A percentile compares a stretch with the other conserved stretches of the same genome.
phyloP scores from a whole-genome alignment of 176 grass and related monocot genomes.

The Zea luxurians region DNA sequence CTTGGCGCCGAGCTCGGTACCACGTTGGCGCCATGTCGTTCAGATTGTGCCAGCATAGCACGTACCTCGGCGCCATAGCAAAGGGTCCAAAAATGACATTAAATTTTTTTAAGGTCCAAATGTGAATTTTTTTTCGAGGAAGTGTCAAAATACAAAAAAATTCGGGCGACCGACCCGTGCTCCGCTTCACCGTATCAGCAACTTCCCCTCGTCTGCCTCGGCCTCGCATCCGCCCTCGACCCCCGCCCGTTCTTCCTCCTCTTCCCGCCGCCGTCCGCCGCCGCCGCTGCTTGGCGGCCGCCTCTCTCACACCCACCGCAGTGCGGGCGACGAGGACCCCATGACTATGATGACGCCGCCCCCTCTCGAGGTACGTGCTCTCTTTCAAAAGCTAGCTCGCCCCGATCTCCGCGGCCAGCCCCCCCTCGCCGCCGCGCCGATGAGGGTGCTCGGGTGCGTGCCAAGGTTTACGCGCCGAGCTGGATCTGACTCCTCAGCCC shows the following conservation, averaged over 20 bases:
- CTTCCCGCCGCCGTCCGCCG: background rate
- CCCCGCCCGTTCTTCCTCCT: background rate
- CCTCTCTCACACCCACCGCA: background rate
- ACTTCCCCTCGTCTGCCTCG: background rate
- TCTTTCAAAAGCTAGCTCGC: background rate
- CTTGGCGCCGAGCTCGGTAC: no score
- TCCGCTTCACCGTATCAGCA: slow-evolving; percentile 16
- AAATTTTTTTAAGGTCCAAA: no score
- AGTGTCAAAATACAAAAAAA: no score
- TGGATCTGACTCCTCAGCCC: slow-evolving; percentile 46
- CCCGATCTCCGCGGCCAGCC: slow-evolving; percentile 34
- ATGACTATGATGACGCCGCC: slow-evolving; percentile 93
- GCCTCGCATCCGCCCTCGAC: slow-evolving; percentile 1
- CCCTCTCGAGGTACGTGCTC: slow-evolving; percentile 68
- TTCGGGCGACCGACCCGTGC: slow-evolving; percentile 22
- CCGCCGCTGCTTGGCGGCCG: slow-evolving; percentile 5
- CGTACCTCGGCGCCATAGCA: no score
- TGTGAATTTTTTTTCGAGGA: no score
- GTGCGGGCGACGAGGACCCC: slow-evolving; percentile 19
- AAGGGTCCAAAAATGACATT: no score
- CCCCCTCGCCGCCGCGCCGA: slow-evolving; percentile 8
- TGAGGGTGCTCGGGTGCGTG: background rate
- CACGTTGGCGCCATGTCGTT: no score
- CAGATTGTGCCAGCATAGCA: no score
- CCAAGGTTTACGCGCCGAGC: slow-evolving; percentile 28